Evolutionary conservation across 2,329 filamentous ascomycete species (phyloP).

Genomic region (Fusarium cyanostomum): DNA sequence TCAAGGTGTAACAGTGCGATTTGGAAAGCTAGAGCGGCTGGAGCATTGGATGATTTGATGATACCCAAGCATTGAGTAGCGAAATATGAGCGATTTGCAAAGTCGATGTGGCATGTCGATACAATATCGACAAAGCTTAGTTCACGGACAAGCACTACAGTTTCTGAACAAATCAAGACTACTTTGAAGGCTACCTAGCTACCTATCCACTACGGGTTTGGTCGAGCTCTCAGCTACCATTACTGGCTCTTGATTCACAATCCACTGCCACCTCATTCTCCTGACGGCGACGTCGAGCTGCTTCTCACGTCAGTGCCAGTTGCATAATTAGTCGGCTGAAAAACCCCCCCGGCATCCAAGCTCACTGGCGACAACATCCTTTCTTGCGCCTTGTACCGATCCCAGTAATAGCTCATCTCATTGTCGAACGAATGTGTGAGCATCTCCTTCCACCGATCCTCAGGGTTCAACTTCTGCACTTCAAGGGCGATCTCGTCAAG

Average conservation of each 20-base stretch:
- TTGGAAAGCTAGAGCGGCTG: constrained; percentile 4
- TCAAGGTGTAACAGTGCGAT: constrained; percentile 31
- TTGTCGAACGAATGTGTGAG: constrained; percentile 15
- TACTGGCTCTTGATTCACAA: neutral
- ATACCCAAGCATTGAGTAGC: constrained; percentile 39
- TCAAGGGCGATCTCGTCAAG: neutral
- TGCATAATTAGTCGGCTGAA: neutral
- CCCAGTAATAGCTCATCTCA: constrained; percentile 20
- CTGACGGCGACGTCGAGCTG: neutral
- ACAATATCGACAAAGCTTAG: neutral
- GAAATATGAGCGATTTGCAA: neutral
- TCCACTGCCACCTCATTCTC: neutral
- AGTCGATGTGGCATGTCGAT: too few relatives aligned
- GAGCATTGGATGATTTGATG: constrained; percentile 25
- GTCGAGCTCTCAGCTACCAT: neutral
- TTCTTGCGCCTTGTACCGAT: neutral
- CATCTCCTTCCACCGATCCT: constrained; percentile 17
- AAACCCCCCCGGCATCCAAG: constrained; percentile 15
- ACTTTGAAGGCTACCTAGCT: neutral
- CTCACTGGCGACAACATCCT: constrained; percentile 1
- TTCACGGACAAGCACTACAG: neutral
- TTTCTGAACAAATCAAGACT: neutral
- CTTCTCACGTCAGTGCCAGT: neutral
- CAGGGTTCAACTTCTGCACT: neutral
- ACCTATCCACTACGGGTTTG: neutral